Base-by-base conservation (phyloP, 2,329 filamentous ascomycete genomes). In the Leptosphaerulina australis region DNA sequence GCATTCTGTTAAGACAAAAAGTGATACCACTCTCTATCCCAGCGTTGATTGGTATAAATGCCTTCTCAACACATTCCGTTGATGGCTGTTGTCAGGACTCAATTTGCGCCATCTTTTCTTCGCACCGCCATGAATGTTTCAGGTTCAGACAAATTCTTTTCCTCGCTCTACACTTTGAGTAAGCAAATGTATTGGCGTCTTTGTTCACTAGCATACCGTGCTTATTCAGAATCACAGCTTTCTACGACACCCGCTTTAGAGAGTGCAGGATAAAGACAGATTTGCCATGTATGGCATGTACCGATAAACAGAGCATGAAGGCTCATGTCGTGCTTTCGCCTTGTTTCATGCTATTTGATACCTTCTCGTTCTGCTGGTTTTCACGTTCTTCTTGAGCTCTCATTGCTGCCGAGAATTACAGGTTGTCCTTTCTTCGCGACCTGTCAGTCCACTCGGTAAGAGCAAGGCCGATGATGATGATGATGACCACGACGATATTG, bases 61-160 rank as follows among this genome's bases (percentile, higher is more conserved):
- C n/a, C n/a, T n/a, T n/a, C n/a, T n/a, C n/a, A n/a, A 90, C 92
- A 72, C 79, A 82, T 14, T 85, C 20, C 83, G 79, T 55, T 80
- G 79, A 34, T 83, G 93, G 50, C 80, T 86, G 72, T 77, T 22
- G 77, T 94, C 31, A 5, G 11, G 24, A 25, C 11, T 11, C 24
- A 25, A 25, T 6, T 11, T 6, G 5, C 24, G 29, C 87, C 84
- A 29, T 85, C 90, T 15, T 38, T 26, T 28, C 9, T 28, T 20
- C 11, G 2, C 24, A 38, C 20, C 36, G 11, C 15, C 15, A 38
- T 14, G 8, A 1, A 18, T 38, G 36, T 38, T 41, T 36, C 36
- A 24, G 10, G 7, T 14, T 8, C 8, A 5, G 0, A 4, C 9
- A 2, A 20, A 7, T 22, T 11, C 12, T 28, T 18, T 44, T 20